Base-by-base conservation (phyloP, 2,329 filamentous ascomycete genomes). In the Boeremia lycopersici region DNA sequence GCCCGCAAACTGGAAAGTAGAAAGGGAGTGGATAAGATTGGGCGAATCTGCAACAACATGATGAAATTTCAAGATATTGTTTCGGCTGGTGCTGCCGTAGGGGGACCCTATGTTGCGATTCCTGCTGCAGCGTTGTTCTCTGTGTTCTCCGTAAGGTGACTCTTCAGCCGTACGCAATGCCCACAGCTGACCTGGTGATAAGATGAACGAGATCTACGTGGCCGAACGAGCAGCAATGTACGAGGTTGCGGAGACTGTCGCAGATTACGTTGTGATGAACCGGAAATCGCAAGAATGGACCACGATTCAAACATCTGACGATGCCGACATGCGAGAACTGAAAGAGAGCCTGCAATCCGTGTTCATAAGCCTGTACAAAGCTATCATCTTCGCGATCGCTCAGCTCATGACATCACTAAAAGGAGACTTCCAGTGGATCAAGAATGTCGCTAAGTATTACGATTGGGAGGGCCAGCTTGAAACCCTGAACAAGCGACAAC, bases 401-500 rank as follows among this genome's bases (percentile, higher is more conserved):
- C 60, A 65, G n/a, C 49, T 65, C 13, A 47, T 51, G 19, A 59
- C 60, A 8, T 55, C 59, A 2, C 13, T 57, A 3, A 57, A 57
- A 19, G 53, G 57, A 12, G 48, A 54, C 12, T 60, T 46, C 36
- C 53, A 63, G 12, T 59, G 48, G 33, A 3, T 65, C 39, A 63
- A 60, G 41, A 59, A 59, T 17, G 17, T 58, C 1, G 48, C 48
- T 15, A 65, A 57, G 29, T 45, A 55, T 39, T 65, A 62, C 31
- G 59, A 63, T 15, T 65, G 62, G 62, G 55, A 35, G n/a, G 57
- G 53, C 13, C 56, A 62, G 28, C 47, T 63, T 2, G 45, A 59
- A 35, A 51, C 59, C 0, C 47, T 65, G n/a, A 40, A 56, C 13
- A 48, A 56, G 19, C 47, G 55, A 13, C 33, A 59, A 17, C 26